Base-by-base conservation (phyloP, 768 basidiomycete genomes). In the Mycena indigotica region DNA sequence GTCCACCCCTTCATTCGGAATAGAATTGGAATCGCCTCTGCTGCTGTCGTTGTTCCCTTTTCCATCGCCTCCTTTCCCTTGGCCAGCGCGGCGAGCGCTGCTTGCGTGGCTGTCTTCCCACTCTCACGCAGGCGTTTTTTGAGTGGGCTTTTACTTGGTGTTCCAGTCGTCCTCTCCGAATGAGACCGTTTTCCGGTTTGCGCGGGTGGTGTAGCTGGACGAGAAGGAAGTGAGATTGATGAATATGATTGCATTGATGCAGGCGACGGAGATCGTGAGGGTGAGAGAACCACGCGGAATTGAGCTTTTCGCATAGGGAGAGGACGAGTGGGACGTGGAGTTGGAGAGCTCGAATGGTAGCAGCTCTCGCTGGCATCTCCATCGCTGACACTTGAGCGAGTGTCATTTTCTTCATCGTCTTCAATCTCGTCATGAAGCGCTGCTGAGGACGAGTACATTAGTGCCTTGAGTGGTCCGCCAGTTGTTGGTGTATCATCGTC, bases 51-150 rank as follows among this genome's bases (percentile, higher is more conserved):
- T n/a, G n/a, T n/a, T n/a, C n/a, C n/a, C n/a, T n/a, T n/a, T n/a
- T n/a, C 15, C 8, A 21, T 6, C 8, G 41, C 23, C 12, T 13
- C n/a, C 17, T 35, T 35, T 21, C 41, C 13, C 15, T 44, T 21
- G 5, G 15, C 23, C 40, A 12, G 50, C 56, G 52, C 23, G 45
- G 51, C 26, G 52, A 53, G 15, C 52, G 55, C 16, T 35, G 19
- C 23, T 51, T 38, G 13, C 53, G 44, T 44, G 16, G 53, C 21
- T 30, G n/a, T 28, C 53, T 56, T 2, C 52, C 17, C 6, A 38
- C 3, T 5, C 48, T 30, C 55, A 53, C 49, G 5, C 50, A 54
- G 54, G 8, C 24, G 45, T 25, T 60, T 60, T 32, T 56, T 59
- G 2, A 13, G 52, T 2, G 58, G 58, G 39, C 53, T 59, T 10